Evolutionary conservation across 1,284 basidiomycete genomes (phyloP), one percentile per base, ranked within the genome.

Genomic region (Phenoliferia sp.): DNA sequence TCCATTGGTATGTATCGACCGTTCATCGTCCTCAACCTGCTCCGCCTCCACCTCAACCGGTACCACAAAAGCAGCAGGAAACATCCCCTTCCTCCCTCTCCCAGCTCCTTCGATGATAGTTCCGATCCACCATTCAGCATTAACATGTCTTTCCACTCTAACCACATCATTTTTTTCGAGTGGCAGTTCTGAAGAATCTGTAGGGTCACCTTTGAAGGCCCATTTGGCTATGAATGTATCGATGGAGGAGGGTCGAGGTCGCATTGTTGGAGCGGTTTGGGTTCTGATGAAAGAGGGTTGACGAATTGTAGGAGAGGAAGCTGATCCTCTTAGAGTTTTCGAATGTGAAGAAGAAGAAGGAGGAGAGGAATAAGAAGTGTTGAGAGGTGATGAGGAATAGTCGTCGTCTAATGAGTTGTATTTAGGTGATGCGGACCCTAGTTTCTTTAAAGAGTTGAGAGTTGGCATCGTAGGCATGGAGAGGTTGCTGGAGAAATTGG

Each of bases 371-470:
- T 52, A 9, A 6, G 48, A 52, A n/a, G n/a, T n/a, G n/a, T n/a
- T n/a, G n/a, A n/a, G n/a, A 22, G 39, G 12, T 19, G 48, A 26
- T 6, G 48, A 52, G 22, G 48, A 52, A 26, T 52, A 9, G 9
- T 19, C 22, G 48, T 52, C 48, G 48, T n/a, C 22, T 5, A 52
- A 26, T 22, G 48, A 9, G 48, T 52, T 22, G 48, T 52, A 52
- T 26, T 52, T 52, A 5, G 48, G 28, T 22, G n/a, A n/a, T n/a
- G 1, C 34, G 26, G 3, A 59, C 48, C 19, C 50, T 29, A 66
- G 28, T 59, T 66, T 69, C 26, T 59, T 64, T 54, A 69, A 28
- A 4, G 64, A 65, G 6, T 62, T 62, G 22, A 69, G 34, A 4
- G 62, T 61, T 5, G 64, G 64, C 16, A 69, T 28, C 3, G 59